Percentiles rank a stretch among this genome's conserved stretches.
phyloP scores from a whole-genome alignment of 2,329 filamentous ascomycete species.

The Talaromyces sp. region DNA sequence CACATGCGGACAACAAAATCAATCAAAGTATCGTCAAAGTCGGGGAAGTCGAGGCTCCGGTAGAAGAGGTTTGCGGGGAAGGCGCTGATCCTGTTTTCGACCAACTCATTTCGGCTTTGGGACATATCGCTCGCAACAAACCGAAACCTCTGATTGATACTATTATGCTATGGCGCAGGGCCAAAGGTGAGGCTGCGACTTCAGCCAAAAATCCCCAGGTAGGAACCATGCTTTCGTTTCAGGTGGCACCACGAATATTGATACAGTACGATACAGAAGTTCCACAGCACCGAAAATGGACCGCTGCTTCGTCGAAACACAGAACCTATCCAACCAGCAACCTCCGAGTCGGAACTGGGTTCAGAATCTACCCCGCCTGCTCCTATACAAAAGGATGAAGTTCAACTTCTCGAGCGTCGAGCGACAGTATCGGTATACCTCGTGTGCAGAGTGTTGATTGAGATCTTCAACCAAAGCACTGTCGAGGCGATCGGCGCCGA shows the following conservation, averaged over 20 bases:
- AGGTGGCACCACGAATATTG: neutral
- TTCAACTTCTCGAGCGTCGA: conserved; percentile 76
- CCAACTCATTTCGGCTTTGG: conserved; percentile 86
- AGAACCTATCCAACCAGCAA: conserved; percentile 58
- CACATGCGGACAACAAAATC: conserved; percentile 93
- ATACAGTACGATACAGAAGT: conserved; percentile 22
- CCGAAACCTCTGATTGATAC: conserved; percentile 94
- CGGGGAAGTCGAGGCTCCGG: conserved; percentile 73
- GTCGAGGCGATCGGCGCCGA: conserved; percentile 78
- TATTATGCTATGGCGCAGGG: conserved; percentile 97
- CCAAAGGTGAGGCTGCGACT: conserved; percentile 83
- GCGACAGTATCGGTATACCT: conserved; percentile 96
- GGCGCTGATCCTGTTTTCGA: conserved; percentile 87
- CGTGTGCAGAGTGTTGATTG: conserved; percentile 85
- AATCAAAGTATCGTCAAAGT: conserved; percentile 78
- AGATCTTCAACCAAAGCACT: conserved; percentile 88
- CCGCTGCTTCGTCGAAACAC: conserved; percentile 67
- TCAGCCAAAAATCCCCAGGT: conserved; percentile 53
- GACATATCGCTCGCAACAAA: conserved; percentile 89
- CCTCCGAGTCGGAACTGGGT: conserved; percentile 32
- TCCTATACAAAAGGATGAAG: conserved; percentile 56
- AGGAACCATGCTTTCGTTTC: neutral
- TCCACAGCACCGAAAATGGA: conserved; percentile 38
- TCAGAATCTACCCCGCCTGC: conserved; percentile 25
- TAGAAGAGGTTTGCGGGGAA: conserved; percentile 86